Percentiles rank a stretch among this genome's conserved stretches.
phyloP scores from a whole-genome alignment of 2,329 filamentous ascomycete species.

The Lasiodiplodia citricola region DNA sequence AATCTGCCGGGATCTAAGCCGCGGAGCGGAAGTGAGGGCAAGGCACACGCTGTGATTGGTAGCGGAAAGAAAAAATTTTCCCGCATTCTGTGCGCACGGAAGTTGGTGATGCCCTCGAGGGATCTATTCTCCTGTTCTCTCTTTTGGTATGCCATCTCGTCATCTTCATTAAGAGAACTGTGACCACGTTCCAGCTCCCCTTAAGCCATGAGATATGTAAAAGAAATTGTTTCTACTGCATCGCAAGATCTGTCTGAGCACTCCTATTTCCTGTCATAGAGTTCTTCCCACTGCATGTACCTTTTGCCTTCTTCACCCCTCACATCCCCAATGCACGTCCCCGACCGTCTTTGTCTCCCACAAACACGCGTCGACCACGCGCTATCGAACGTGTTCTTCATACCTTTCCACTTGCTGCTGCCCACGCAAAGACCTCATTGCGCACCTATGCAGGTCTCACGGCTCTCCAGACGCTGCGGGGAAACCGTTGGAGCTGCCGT shows the following conservation, averaged over 20 bases:
- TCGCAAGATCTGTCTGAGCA: neutral
- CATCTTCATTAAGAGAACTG: neutral
- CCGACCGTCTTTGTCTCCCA: neutral
- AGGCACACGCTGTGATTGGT: neutral
- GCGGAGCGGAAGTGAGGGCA: neutral
- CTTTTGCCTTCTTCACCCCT: neutral
- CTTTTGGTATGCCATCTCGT: neutral
- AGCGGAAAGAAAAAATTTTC: neutral
- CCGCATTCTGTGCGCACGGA: neutral
- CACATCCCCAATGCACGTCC: neutral
- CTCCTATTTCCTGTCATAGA: neutral
- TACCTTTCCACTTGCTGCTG: neutral
- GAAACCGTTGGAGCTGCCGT: neutral
- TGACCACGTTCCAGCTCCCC: neutral
- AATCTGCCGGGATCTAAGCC: neutral
- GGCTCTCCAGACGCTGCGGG: neutral
- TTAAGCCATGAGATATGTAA: neutral
- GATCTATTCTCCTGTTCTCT: neutral
- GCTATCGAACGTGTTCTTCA: slow-evolving; percentile 22
- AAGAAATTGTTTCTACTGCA: neutral
- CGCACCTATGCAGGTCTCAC: neutral
- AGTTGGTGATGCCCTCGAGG: neutral
- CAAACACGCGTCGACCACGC: neutral
- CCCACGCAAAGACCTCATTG: neutral
- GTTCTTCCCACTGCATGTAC: neutral